Evolutionary conservation across 352 stramenopile species (phyloP).

Genomic region (Pythium folliculosum): DNA sequence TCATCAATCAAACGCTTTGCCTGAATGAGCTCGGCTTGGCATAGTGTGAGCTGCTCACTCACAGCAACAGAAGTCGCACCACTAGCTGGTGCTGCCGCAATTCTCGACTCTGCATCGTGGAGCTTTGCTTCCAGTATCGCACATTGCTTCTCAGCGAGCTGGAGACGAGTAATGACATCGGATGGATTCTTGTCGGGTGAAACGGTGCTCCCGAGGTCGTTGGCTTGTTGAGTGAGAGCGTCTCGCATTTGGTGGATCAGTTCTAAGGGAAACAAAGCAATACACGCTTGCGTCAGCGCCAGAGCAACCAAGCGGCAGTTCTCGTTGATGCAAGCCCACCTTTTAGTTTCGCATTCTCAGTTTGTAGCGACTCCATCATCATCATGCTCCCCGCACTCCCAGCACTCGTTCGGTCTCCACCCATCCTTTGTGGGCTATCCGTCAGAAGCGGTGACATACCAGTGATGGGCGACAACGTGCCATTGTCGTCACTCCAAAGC

Average conservation of each 20-base stretch:
- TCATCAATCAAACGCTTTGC: conserved; percentile 42
- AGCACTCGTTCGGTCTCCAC: too few species aligned
- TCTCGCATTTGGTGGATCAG: conserved; percentile 83
- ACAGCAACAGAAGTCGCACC: not conserved
- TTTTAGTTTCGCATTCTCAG: conserved; percentile 63
- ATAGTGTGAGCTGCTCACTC: conserved; percentile 40
- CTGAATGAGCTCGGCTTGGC: conserved; percentile 46
- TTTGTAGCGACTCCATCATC: conserved; percentile 35
- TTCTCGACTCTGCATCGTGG: conserved; percentile 22
- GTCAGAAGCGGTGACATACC: conserved; percentile 55
- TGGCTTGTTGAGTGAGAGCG: conserved; percentile 54
- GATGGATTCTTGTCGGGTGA: conserved; percentile 6
- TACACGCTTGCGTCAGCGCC: not conserved
- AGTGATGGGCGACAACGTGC: conserved; percentile 49
- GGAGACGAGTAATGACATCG: conserved; percentile 14
- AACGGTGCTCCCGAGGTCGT: conserved; percentile 1
- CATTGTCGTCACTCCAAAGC: conserved; percentile 71
- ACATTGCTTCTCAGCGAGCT: conserved; percentile 43
- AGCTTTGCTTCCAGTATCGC: conserved; percentile 47
- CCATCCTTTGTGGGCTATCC: conserved; percentile 42
- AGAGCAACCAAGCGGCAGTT: too few species aligned
- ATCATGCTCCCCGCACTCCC: not conserved
- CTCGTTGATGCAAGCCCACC: too few species aligned
- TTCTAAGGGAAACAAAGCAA: conserved; percentile 32
- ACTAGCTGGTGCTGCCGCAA: not conserved